Evolutionary conservation across 345 rosid genomes (phyloP).

Genomic region (Melastoma malabathricum): DNA sequence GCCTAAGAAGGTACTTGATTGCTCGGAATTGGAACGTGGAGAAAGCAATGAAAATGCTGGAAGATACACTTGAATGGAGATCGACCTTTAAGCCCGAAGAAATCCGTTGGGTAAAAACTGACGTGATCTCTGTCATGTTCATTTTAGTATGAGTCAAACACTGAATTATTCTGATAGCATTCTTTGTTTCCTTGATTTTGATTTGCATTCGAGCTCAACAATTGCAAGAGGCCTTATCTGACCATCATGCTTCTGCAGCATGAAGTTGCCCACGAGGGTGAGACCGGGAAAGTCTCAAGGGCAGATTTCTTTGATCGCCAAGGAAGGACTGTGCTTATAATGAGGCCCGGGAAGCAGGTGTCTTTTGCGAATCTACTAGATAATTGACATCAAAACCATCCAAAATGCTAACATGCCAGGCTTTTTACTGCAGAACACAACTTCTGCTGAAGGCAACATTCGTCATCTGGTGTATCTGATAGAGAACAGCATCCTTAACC

Average conservation of each 20-base stretch:
- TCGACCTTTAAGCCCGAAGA: slow-evolving; percentile 79
- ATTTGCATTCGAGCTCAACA: too few relatives aligned
- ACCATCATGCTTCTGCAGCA: slow-evolving; percentile 17
- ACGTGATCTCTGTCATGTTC: too few relatives aligned
- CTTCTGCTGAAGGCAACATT: slow-evolving; percentile 54
- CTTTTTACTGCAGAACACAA: slow-evolving; percentile 44
- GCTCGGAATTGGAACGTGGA: slow-evolving; percentile 86
- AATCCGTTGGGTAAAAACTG: slow-evolving; percentile 65
- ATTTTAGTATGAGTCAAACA: too few relatives aligned
- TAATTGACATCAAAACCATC: background rate
- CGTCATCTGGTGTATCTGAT: slow-evolving; percentile 73
- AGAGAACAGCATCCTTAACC: slow-evolving; percentile 78
- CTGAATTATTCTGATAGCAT: too few relatives aligned
- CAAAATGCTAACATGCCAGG: too few relatives aligned
- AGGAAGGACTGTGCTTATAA: slow-evolving; percentile 77
- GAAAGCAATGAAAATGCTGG: slow-evolving; percentile 68
- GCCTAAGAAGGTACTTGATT: slow-evolving; percentile 68
- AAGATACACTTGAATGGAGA: slow-evolving; percentile 79
- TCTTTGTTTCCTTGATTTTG: too few relatives aligned
- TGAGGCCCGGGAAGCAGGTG: slow-evolving; percentile 92
- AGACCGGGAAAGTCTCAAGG: slow-evolving; percentile 76
- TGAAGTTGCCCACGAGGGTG: slow-evolving; percentile 85
- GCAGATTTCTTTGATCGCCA: slow-evolving; percentile 60
- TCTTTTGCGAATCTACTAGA: background rate
- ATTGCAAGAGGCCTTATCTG: too few relatives aligned